Conservation (phyloP, 2,329 filamentous ascomycete species). For the Penicillium polonicum region DNA sequence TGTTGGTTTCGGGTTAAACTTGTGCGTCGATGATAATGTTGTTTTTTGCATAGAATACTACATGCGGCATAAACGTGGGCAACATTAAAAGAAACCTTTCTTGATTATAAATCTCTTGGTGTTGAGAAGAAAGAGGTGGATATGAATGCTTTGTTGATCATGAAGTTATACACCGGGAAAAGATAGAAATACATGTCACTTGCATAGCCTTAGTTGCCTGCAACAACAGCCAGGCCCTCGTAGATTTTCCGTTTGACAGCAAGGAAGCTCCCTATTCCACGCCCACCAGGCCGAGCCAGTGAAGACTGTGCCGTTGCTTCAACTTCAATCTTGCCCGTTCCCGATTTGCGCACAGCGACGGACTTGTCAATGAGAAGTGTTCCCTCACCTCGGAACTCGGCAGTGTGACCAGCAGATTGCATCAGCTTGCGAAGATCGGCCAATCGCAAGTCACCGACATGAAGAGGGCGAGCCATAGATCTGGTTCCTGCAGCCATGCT, state of each 20-base stretch:
- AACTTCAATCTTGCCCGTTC: constrained; percentile 81
- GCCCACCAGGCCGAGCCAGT: constrained; percentile 44
- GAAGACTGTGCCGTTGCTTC: constrained; percentile 67
- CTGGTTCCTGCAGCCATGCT: constrained; percentile 69
- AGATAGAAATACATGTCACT: constrained; percentile 19
- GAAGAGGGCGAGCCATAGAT: constrained; percentile 79
- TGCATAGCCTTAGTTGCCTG: constrained; percentile 56
- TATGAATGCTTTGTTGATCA: constrained; percentile 6
- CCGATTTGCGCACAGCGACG: constrained; percentile 85
- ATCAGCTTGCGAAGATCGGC: constrained; percentile 84
- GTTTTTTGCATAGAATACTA: not conserved
- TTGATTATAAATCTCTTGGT: not conserved
- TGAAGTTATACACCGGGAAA: constrained; percentile 10
- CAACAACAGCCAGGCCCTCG: constrained; percentile 87
- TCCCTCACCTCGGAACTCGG: constrained; percentile 91
- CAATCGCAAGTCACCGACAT: constrained; percentile 88
- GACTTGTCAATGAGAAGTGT: constrained; percentile 84
- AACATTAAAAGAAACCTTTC: not conserved
- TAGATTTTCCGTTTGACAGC: constrained; percentile 91
- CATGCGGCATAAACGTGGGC: not conserved
- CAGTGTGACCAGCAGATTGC: constrained; percentile 76
- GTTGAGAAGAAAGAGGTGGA: not conserved
- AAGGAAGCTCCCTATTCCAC: constrained; percentile 69
- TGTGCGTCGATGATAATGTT: not conserved
- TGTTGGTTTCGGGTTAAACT: not conserved